Percentiles rank a stretch among this genome's conserved stretches.
phyloP scores from a whole-genome alignment of 441 rosid species.

The Gossypium laxum region DNA sequence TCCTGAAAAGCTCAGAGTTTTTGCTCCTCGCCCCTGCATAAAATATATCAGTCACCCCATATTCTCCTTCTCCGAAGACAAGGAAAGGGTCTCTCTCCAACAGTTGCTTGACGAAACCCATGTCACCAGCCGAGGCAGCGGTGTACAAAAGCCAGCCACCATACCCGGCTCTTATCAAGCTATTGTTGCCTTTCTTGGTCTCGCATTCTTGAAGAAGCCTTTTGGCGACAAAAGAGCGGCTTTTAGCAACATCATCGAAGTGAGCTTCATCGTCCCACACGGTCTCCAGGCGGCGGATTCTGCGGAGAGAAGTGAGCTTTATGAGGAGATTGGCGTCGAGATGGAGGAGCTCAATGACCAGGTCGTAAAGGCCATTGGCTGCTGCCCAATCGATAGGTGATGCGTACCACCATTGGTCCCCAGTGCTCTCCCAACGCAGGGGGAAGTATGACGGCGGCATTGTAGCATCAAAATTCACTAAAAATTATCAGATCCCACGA shows the following conservation, averaged over 20 bases:
- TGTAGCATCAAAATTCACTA: not conserved
- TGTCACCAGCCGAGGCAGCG: conserved; percentile 91
- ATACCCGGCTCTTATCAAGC: conserved; percentile 76
- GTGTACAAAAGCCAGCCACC: conserved; percentile 95
- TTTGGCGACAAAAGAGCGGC: conserved; percentile 62
- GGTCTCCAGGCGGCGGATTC: conserved; percentile 90
- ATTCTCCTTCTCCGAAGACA: conserved; percentile 93
- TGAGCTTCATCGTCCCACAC: conserved; percentile 86
- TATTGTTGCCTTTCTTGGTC: conserved; percentile 34
- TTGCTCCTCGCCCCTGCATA: conserved; percentile 77
- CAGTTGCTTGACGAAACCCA: conserved; percentile 53
- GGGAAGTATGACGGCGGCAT: conserved; percentile 78
- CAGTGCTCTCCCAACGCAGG: conserved; percentile 97
- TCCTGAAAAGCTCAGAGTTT: conserved; percentile 50
- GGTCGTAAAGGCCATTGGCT: conserved; percentile 77
- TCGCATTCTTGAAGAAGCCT: conserved; percentile 44
- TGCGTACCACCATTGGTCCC: conserved; percentile 99
- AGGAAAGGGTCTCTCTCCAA: conserved; percentile 69
- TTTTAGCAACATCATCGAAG: conserved; percentile 45
- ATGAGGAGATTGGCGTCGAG: conserved; percentile 80
- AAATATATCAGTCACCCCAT: conserved; percentile 72
- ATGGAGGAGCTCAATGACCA: conserved; percentile 71
- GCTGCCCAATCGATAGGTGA: conserved; percentile 95
- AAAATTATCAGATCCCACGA: not conserved
- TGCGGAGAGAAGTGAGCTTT: conserved; percentile 88